Percentiles rank a stretch among this genome's conserved stretches.
phyloP scores from a whole-genome alignment of 139 green algal genomes.

The Chlorella vulgaris region DNA sequence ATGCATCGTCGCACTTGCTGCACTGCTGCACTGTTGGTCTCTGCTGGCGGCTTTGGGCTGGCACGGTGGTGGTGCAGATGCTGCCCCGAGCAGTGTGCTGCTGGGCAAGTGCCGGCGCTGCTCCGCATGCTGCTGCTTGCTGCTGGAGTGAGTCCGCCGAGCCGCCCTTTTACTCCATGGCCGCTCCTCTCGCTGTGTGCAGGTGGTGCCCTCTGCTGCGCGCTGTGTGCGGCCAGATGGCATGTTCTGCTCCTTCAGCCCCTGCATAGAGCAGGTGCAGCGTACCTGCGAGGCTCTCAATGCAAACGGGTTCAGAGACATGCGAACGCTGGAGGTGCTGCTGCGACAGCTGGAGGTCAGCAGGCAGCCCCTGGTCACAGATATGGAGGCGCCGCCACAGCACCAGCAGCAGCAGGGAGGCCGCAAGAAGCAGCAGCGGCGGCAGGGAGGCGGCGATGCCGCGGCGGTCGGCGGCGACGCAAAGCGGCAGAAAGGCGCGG shows the following conservation, averaged over 20 bases:
- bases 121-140: background rate
- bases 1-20: no score
- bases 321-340: conserved; percentile 84
- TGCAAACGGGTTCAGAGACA: conserved; percentile 65
- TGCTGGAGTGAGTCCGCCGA: no score
- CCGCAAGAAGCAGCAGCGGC: background rate
- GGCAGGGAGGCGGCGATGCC: background rate
- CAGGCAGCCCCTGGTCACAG: conserved; percentile 16
- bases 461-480: background rate
- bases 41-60: no score
- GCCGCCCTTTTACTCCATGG: no score
- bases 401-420: background rate
- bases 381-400: background rate
- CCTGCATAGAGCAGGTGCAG: conserved; percentile 99
- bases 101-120: no score
- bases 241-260: conserved; percentile 93
- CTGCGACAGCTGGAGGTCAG: conserved; percentile 83
- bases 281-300: conserved; percentile 73
- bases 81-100: no score
- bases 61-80: no score
- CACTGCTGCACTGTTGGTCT: no score
- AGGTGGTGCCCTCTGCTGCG: conserved; percentile 70
- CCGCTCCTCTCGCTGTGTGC: no score
- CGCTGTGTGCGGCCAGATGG: conserved; percentile 72
- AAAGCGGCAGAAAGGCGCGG: conserved; percentile 4